Percentiles rank a stretch among this genome's conserved stretches.
These are phyloP conservation scores for Botrytis porri DNA, from an alignment of 2,329 filamentous ascomycete species.

Conservation along the genomic window DNA sequence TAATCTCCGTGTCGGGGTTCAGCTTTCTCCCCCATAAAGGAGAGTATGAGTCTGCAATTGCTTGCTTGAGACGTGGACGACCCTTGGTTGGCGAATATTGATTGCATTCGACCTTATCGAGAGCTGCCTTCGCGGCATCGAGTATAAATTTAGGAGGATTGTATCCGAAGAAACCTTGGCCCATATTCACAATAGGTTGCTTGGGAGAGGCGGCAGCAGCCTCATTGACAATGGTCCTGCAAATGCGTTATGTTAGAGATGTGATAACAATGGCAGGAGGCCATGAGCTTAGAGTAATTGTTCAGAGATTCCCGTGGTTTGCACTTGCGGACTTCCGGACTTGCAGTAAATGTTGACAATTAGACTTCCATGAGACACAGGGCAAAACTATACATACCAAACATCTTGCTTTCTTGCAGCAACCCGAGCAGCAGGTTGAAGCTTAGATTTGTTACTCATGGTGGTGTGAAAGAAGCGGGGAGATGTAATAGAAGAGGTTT, in stretches of 20 bases:
- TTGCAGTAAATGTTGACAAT: not conserved
- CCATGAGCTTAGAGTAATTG: not conserved
- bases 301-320: not conserved
- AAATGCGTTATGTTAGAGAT: not conserved
- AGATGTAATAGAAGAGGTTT: not conserved
- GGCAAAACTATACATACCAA: slow-evolving; percentile 44
- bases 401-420: slow-evolving; percentile 56
- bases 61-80: slow-evolving; percentile 85
- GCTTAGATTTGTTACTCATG: slow-evolving; percentile 34
- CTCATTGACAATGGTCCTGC: slow-evolving; percentile 64
- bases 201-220: slow-evolving; percentile 60
- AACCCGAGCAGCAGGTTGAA: slow-evolving; percentile 54
- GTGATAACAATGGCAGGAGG: not conserved
- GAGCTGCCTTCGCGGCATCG: slow-evolving; percentile 83
- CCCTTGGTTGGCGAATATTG: slow-evolving; percentile 98
- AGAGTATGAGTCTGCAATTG: slow-evolving; percentile 88
- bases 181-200: slow-evolving; percentile 64
- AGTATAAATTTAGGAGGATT: slow-evolving; percentile 91
- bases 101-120: slow-evolving; percentile 93
- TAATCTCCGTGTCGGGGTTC: slow-evolving; percentile 88
- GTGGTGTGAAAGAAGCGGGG: slow-evolving; percentile 30
- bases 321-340: not conserved
- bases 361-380: not conserved
- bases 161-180: slow-evolving; percentile 80
- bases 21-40: slow-evolving; percentile 80